Base-by-base conservation (phyloP, 2,329 filamentous ascomycete genomes). In the Trichoderma sp. region DNA sequence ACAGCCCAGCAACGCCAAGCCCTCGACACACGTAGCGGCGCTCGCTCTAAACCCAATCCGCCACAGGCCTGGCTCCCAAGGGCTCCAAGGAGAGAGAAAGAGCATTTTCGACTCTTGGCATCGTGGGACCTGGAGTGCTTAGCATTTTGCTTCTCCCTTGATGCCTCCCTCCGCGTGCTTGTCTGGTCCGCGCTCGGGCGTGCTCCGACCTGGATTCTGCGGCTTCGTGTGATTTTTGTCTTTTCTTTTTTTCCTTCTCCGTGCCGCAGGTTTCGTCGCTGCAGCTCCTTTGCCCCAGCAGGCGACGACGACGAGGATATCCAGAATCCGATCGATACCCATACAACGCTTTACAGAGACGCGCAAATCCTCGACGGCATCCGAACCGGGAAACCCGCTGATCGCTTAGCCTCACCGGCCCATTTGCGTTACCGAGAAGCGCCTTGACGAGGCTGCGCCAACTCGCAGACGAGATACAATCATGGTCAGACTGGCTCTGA, bases 41-140 rank as follows among this genome's bases (percentile, higher is more conserved):
- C 59, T 30, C 32, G 52, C 54, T 55, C 70, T 71, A 70, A 70
- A 21, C 69, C 66, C 37, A 54, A 69, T 70, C 34, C 66, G 70
- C 66, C 51, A 56, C 59, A 49, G 59, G 54, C 64, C 55, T 64
- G 24, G 32, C 32, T 51, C 46, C 60, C 26, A 54, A 61, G 51
- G 39, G n/a, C n/a, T n/a, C n/a, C n/a, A n/a, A n/a, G n/a, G n/a
- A n/a, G n/a, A 32, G 46, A 51, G 49, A 51, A 49, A 66, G 39
- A 58, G 55, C 52, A 28, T 26, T 32, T 59, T 59, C 24, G 32
- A 46, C 43, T 59, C 65, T 68, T 68, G 66, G 66, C 66, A 68
- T 68, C 66, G 58, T 68, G 66, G 58, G 54, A 66, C 64, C 52
- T 59, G 37, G 59, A 64, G 52, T 49, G 60, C 28, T 49, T 66